These are phyloP conservation scores for Botryotinia globosa DNA, from an alignment of 2,329 filamentous ascomycete genomes.

Conservation along the genomic window DNA sequence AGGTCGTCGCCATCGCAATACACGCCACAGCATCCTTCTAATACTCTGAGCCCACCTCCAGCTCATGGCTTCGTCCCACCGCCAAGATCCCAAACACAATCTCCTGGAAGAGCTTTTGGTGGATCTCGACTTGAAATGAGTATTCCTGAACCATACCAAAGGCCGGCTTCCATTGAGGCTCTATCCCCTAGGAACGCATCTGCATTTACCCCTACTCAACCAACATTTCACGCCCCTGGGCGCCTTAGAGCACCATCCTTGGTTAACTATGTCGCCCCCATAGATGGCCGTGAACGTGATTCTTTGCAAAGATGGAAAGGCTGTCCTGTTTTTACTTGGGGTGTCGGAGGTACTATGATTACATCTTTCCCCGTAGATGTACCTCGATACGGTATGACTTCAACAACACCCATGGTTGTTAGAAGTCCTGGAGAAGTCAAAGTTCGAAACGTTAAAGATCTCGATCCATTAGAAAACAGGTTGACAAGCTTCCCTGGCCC, in stretches of 20 bases:
- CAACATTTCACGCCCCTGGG: constrained; percentile 26
- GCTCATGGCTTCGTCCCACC: constrained; percentile 49
- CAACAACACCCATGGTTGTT: constrained; percentile 71
- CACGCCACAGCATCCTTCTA: constrained; percentile 39
- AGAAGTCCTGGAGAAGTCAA: constrained; percentile 80
- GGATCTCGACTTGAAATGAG: constrained; percentile 43
- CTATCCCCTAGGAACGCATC: constrained; percentile 29
- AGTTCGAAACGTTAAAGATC: constrained; percentile 70
- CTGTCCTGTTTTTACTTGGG: constrained; percentile 81
- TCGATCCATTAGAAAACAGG: constrained; percentile 68
- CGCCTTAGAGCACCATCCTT: constrained; percentile 53
- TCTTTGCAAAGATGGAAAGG: constrained; percentile 88
- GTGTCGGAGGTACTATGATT: constrained; percentile 76
- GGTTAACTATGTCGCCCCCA: constrained; percentile 59
- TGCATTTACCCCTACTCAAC: constrained; percentile 20
- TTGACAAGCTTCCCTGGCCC: constrained; percentile 86
- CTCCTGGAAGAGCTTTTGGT: constrained; percentile 54
- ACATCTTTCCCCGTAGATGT: constrained; percentile 87
- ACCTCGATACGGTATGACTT: constrained; percentile 73
- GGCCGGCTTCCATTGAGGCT: constrained; percentile 51
- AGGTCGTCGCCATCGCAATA: constrained; percentile 52
- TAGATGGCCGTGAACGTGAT: constrained; percentile 68
- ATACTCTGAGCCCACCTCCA: constrained; percentile 33
- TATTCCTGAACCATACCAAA: constrained; percentile 44
- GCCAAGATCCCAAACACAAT: constrained; percentile 60